Conservation (phyloP, 1,284 basidiomycete genomes). For the Trichosporon sp. region DNA sequence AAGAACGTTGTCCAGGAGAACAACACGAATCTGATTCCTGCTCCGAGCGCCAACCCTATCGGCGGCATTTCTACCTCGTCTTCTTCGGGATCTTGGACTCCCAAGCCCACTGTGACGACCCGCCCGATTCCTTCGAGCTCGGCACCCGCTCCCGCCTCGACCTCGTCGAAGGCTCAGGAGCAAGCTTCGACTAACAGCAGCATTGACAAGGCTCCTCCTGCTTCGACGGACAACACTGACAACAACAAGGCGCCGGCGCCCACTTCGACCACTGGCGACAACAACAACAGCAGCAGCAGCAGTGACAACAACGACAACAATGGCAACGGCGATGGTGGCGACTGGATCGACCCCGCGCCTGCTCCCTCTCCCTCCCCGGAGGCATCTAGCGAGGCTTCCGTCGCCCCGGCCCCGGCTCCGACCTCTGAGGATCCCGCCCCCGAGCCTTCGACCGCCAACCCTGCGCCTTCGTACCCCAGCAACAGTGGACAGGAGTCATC, state of each 20-base stretch:
- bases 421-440: background rate
- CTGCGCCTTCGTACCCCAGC: background rate
- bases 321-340: background rate
- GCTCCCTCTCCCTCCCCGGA: conserved; percentile 1
- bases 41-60: background rate
- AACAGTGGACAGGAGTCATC: background rate
- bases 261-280: background rate
- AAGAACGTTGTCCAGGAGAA: conserved; percentile 3
- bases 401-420: background rate
- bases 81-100: background rate
- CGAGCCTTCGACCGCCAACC: background rate
- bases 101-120: background rate
- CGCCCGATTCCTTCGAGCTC: background rate
- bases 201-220: background rate
- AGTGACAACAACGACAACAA: background rate
- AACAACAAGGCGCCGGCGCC: background rate
- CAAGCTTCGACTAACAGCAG: background rate
- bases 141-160: background rate
- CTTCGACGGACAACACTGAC: conserved; percentile 6
- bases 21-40: background rate
- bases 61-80: background rate
- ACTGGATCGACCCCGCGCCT: background rate
- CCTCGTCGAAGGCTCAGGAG: background rate
- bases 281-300: background rate
- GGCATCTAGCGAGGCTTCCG: background rate